These are phyloP conservation scores for Skeletonema tropicum DNA, from an alignment of 108 stramenopile genomes.

Conservation along the genomic window DNA sequence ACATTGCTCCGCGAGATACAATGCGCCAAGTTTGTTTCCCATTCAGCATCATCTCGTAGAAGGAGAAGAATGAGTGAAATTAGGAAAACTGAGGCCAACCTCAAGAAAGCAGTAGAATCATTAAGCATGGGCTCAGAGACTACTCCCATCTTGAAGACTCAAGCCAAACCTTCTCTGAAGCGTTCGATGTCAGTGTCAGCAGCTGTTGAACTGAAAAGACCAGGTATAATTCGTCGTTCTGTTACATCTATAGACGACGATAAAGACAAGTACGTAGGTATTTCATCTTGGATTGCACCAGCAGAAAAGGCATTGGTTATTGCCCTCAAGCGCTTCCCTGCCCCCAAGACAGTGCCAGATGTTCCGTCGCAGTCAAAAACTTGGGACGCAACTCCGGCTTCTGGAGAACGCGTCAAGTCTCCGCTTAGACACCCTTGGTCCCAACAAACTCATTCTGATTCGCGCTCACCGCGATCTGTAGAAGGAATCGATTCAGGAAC, in stretches of 20 bases:
- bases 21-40: conserved; percentile 20
- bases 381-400: background rate
- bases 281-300: conserved; percentile 3
- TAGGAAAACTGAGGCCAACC: background rate
- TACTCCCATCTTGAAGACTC: background rate
- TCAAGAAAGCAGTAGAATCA: conserved; percentile 22
- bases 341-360: background rate
- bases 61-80: conserved; percentile 9
- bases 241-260: conserved; percentile 22
- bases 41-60: conserved; percentile 25
- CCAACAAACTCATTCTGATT: background rate
- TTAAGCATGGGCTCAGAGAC: background rate
- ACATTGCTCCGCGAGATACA: conserved; percentile 16
- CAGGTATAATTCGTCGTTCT: conserved; percentile 10
- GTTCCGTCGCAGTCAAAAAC: background rate
- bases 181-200: background rate
- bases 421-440: background rate
- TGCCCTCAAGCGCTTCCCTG: conserved; percentile 23
- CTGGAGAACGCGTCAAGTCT: background rate
- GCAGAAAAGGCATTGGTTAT: conserved; percentile 1
- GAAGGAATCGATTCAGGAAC: background rate
- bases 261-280: background rate
- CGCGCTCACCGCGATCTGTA: background rate
- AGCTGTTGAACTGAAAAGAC: background rate
- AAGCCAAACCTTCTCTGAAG: background rate